Percentiles rank a stretch among this genome's conserved stretches.
Conservation (phyloP, 306 rosid genomes). For the Delonix regia region DNA sequence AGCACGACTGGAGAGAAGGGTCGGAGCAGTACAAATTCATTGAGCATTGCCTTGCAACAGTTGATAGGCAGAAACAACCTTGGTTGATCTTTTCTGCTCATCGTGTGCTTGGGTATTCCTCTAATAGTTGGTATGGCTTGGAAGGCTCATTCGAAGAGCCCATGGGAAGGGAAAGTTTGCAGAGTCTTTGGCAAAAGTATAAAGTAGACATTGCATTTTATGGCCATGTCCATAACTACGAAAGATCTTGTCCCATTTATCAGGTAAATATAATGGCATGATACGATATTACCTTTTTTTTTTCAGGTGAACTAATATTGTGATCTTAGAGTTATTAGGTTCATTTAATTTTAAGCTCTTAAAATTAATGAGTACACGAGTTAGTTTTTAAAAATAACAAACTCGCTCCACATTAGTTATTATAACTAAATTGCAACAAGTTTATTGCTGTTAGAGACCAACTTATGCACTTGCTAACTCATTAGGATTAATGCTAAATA, state of each 20-base stretch:
- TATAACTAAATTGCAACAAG: background rate
- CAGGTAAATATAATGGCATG: slow-evolving; percentile 51
- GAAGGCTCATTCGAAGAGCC: slow-evolving; percentile 82
- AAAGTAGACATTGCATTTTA: slow-evolving; percentile 84
- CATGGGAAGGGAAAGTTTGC: slow-evolving; percentile 86
- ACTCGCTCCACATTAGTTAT: background rate
- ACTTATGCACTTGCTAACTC: background rate
- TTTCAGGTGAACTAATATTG: background rate
- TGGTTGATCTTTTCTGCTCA: slow-evolving; percentile 91
- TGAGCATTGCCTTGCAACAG: slow-evolving; percentile 79
- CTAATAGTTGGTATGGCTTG: slow-evolving; percentile 59
- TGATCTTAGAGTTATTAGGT: background rate
- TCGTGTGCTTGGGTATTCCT: slow-evolving; percentile 80
- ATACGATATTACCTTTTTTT: background rate
- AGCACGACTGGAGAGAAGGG: slow-evolving; percentile 95
- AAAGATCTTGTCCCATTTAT: slow-evolving; percentile 85
- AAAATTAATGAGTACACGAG: too few relatives aligned
- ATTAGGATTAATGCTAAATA: background rate
- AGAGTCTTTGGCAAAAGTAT: slow-evolving; percentile 84
- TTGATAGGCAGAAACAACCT: slow-evolving; percentile 77
- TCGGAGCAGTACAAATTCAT: slow-evolving; percentile 82
- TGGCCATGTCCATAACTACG: slow-evolving; percentile 89
- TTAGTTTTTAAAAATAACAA: background rate
- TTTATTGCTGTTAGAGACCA: background rate
- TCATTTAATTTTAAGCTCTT: background rate